Evolutionary conservation across 176 grass and related monocot genomes (phyloP), one percentile per base, ranked within the genome.

Genomic region (Juncus effusus): DNA sequence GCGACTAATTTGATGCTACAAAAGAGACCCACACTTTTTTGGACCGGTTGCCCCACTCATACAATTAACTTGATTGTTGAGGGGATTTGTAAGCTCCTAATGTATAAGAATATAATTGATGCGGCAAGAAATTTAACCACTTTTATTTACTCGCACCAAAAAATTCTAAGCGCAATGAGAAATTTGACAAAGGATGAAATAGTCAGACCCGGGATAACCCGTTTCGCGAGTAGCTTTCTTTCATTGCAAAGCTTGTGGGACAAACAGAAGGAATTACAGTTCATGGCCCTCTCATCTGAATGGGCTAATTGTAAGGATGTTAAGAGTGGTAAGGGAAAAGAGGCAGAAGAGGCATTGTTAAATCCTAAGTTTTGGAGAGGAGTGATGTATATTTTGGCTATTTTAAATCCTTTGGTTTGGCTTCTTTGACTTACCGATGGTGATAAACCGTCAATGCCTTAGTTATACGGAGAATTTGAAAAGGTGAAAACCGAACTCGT

Each of bases 341-440:
- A 28, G 40, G 13, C 56, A 16, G 2, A 37, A 13, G 35, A 11
- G 6, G 13, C 4, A 57, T 41, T 72, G 51, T 72, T 10, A 6
- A 38, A 59, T 5, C 5, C 56, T 38, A 40, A 51, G 11, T 72
- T 72, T 59, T 72, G 70, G 51, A 15, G 5, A 65, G 61, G 40
- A 11, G 11, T 77, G 9, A 19, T 39, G 37, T 44, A 56, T 14
- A 5, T 47, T 0, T 54, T 36, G 49, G 19, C 38, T 40, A 28
- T 65, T 16, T 76, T 65, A 2, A 11, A 10, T 4, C 73, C 61
- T 10, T 28, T 65, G 13, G 73, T 66, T 38, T 40, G 42, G 8
- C 60, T 76, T 57, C 45, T 65, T 65, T 10, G 60, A 57, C 40
- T 63, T 64, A 49, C 64, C 55, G 73, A 77, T 59, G 74, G 61